Evolutionary conservation across 2,329 filamentous ascomycete genomes (phyloP), one percentile per base, ranked within the genome.

Genomic region (Thermoascus crustaceus): DNA sequence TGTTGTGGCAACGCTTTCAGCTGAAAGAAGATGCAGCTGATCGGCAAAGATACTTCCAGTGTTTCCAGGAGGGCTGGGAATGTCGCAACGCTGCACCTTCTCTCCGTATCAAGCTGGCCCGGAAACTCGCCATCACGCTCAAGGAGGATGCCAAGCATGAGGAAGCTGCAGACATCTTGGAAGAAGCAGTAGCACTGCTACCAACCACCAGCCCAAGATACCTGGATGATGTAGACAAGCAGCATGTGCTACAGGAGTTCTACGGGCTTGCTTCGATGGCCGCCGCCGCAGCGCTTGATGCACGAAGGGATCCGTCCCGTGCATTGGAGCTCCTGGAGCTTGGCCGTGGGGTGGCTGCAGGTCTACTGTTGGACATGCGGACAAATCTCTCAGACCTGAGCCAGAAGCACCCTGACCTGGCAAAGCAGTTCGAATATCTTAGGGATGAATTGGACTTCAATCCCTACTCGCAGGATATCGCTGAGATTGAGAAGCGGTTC

Each of bases 281-380:
- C 2, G 50, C 53, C 13, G 50, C 47, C 5, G 34, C 45, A 2
- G 43, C 45, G 1, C 35, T 55, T n/a, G 20, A 36, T 9, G 32
- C 33, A 10, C 32, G 23, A 7, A 42, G 45, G 22, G 29, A 21
- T 0, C 27, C 43, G 1, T 7, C 18, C 11, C 22, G 23, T 5
- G 50, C 47, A 1, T 18, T 57, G 0, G 17, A 38, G 7, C 33
- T 49, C 4, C 43, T 58, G 4, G 54, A 58, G 30, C 39, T 37
- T 1, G 53, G 54, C 6, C 51, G 54, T 9, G 51, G 49, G 6
- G 39, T 57, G 6, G 30, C 57, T 16, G 43, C 46, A 4, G 39
- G 38, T 10, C 40, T 43, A 9, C 24, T 53, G 2, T 8, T 44
- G 10, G 41, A 52, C 10, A 44, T 54, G 18, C 47, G 50, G 4